Evolutionary conservation across 192 early-diverging fungal genomes (phyloP).

Genomic region (Umbelopsis sp.): DNA sequence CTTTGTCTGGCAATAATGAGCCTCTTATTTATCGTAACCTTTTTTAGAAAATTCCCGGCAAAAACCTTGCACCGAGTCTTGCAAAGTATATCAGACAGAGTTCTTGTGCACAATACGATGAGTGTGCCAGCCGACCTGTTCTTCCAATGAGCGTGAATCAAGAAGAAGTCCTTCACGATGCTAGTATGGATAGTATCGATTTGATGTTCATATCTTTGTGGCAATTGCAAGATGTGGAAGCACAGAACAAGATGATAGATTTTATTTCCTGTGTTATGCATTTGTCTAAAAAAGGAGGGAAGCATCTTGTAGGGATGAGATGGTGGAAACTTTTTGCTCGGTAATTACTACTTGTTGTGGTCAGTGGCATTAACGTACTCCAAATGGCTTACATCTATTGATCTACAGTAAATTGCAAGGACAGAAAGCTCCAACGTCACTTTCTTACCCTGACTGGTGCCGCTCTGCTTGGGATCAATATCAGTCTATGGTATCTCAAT

Average conservation of each 20-base stretch:
- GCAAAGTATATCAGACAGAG: conserved; percentile 26
- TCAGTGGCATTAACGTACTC: too few species aligned
- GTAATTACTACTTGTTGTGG: conserved; percentile 8
- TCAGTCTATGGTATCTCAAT: too few species aligned
- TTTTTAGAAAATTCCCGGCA: conserved; percentile 29
- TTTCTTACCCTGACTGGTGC: too few species aligned
- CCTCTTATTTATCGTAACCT: not conserved
- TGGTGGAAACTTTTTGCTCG: conserved; percentile 37
- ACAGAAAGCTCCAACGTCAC: too few species aligned
- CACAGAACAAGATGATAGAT: conserved; percentile 19
- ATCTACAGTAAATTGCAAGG: too few species aligned
- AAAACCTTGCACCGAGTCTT: conserved; percentile 31
- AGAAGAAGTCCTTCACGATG: conserved; percentile 23
- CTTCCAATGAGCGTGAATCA: not conserved
- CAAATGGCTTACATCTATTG: too few species aligned
- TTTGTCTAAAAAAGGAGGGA: conserved; percentile 11
- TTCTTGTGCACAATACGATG: not conserved
- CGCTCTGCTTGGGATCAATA: too few species aligned
- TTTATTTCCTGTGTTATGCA: conserved; percentile 25
- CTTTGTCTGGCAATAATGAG: not conserved
- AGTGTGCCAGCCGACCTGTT: not conserved
- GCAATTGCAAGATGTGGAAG: not conserved
- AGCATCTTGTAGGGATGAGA: conserved; percentile 32
- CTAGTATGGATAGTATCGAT: conserved; percentile 29
- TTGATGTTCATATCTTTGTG: conserved; percentile 27